Evolutionary conservation across 768 basidiomycete genomes (phyloP), one percentile per base, ranked within the genome.

Genomic region (Butyriboletus loyo): DNA sequence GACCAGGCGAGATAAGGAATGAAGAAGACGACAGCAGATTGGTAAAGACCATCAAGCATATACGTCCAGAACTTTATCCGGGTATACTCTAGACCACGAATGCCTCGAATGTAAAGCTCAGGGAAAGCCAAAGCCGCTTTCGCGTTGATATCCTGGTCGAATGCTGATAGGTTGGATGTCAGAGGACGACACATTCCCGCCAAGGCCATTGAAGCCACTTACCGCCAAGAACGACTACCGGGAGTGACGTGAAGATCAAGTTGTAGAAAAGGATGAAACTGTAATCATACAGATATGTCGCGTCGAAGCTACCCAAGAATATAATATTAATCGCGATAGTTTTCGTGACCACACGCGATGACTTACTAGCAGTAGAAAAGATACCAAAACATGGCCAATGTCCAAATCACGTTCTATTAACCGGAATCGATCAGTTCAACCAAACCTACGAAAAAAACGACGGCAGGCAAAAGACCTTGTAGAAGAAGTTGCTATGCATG

Each of bases 401-500:
- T 95, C 91, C 92, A 95, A 50, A 94, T 87, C 52, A 95, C 88
- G 63, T 90, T 92, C 89, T 91, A 25, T 31, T 35, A 55, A 49
- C 19, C 31, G 37, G 10, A 9, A 4, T 13, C 32, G 3, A 7
- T 32, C 9, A 47, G 50, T 28, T 34, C 19, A 30, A 35, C 32
- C 50, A 46, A 35, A 40, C 45, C 27, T 22, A 52, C 35, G 0
- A 24, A 21, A 24, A 21, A 11, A 2, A 45, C 11, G 30, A 46
- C 21, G 21, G 49, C 25, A 52, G 11, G 24, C 21, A 30, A 58
- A 24, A 7, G 0, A 56, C 90, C 83, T 98, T 98, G 80, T 98
- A 98, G 73, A 98, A 98, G 76, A 98, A 98, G 71, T 94, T 97
- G 62, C 86, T 86, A 59, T 95, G 91, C 93, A 98, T 96, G 64